Conservation (phyloP, 1,284 basidiomycete genomes). For the Microbotryomycetes sp. region DNA sequence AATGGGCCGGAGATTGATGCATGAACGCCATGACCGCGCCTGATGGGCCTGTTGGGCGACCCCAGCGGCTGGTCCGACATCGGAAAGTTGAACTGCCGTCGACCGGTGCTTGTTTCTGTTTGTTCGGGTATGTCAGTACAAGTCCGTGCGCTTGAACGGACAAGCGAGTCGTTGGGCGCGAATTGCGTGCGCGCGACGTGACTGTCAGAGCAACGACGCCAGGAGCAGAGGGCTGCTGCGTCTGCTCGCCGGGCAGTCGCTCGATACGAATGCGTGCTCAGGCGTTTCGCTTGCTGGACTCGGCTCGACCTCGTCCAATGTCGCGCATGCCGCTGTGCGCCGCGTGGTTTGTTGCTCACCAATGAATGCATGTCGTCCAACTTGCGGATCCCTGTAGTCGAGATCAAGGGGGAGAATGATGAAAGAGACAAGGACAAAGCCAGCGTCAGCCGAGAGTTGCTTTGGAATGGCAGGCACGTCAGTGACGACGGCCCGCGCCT, state of each 20-base stretch:
- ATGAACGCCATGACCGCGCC: slow-evolving; percentile 31
- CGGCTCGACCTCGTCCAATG: no score
- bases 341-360: no score
- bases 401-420: background rate
- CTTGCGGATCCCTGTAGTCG: slow-evolving; percentile 12
- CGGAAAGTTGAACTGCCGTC: slow-evolving; percentile 42
- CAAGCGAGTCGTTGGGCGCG: background rate
- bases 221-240: no score
- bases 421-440: background rate
- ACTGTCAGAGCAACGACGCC: no score
- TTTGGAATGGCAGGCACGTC: background rate
- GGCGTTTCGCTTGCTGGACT: background rate
- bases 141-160: no score
- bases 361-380: slow-evolving; percentile 7
- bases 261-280: background rate
- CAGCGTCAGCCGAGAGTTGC: background rate
- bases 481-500: background rate
- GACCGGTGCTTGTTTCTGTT: slow-evolving; percentile 40
- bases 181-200: background rate
- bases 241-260: no score
- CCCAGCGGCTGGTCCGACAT: slow-evolving; percentile 15
- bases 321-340: no score
- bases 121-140: no score
- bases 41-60: slow-evolving; percentile 19
- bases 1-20: slow-evolving; percentile 38